phyloP scores from a whole-genome alignment of 2,329 filamentous ascomycete species.

The Xylaria sp. region DNA sequence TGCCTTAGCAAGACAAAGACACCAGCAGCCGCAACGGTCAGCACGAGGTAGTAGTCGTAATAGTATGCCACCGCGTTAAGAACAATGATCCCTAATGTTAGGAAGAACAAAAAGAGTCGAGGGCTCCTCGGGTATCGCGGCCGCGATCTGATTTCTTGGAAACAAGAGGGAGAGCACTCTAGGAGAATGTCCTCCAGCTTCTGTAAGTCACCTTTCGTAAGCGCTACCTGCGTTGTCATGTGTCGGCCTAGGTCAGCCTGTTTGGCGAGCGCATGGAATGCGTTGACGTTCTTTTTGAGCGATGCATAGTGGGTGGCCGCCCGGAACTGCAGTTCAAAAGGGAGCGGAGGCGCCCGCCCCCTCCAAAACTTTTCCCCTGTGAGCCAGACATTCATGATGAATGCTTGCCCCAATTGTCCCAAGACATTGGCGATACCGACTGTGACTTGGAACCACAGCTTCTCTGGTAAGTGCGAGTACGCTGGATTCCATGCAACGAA shows the following conservation, averaged over 20 bases:
- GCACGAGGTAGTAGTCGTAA: slow-evolving; percentile 20
- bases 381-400: slow-evolving; percentile 19
- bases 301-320: slow-evolving; percentile 14
- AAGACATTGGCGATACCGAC: slow-evolving; percentile 16
- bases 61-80: slow-evolving; percentile 20
- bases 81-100: slow-evolving; percentile 18
- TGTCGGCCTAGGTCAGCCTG: slow-evolving; percentile 13
- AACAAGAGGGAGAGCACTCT: slow-evolving; percentile 9
- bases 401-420: slow-evolving; percentile 17
- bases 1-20: slow-evolving; percentile 18
- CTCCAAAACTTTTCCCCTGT: slow-evolving; percentile 15
- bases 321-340: slow-evolving; percentile 8
- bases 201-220: slow-evolving; percentile 17
- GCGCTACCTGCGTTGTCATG: slow-evolving; percentile 11
- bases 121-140: slow-evolving; percentile 15
- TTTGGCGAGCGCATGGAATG: slow-evolving; percentile 15
- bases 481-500: slow-evolving; percentile 19
- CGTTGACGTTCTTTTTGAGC: slow-evolving; percentile 11
- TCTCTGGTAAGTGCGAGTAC: slow-evolving; percentile 11
- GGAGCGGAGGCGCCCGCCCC: not conserved
- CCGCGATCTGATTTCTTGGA: slow-evolving; percentile 7
- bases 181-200: slow-evolving; percentile 18
- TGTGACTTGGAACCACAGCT: slow-evolving; percentile 22
- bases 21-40: slow-evolving; percentile 16
- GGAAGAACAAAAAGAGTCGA: slow-evolving; percentile 16